These are phyloP conservation scores for Metschnikowia lunata DNA, from an alignment of 805 yeast species.

Conservation along the genomic window DNA sequence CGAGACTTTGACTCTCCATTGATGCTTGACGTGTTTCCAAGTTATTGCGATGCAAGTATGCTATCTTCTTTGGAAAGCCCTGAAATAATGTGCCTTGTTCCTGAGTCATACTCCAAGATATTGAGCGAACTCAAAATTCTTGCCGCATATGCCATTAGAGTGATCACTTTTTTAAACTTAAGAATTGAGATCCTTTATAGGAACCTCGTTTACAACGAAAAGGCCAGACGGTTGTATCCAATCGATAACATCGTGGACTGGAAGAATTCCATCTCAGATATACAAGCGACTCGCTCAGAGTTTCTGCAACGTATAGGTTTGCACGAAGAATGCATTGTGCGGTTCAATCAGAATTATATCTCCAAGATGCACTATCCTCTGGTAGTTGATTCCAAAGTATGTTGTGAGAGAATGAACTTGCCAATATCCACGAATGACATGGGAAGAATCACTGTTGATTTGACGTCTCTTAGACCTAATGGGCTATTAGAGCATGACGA, in stretches of 20 bases:
- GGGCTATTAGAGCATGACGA: slow-evolving; percentile 12
- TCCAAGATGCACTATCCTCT: slow-evolving; percentile 11
- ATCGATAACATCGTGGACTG: slow-evolving; percentile 23
- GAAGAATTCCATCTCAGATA: slow-evolving; percentile 25
- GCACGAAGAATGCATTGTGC: slow-evolving; percentile 24
- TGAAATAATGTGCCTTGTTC: slow-evolving; percentile 9
- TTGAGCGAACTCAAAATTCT: slow-evolving; percentile 17
- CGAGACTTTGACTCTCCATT: slow-evolving; percentile 40
- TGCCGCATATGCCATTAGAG: slow-evolving; percentile 29
- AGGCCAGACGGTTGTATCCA: slow-evolving; percentile 20
- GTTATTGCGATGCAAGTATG: slow-evolving; percentile 22
- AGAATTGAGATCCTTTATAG: slow-evolving; percentile 29
- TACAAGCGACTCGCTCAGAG: slow-evolving; percentile 20
- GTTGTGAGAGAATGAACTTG: neutral
- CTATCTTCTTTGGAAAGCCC: slow-evolving; percentile 21
- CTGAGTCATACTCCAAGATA: slow-evolving; percentile 13
- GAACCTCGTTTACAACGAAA: slow-evolving; percentile 23
- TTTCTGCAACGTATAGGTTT: slow-evolving; percentile 21
- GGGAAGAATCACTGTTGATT: slow-evolving; percentile 7
- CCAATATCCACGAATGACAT: neutral
- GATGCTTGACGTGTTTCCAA: slow-evolving; percentile 32
- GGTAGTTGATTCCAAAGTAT: slow-evolving; percentile 2
- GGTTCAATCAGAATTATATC: slow-evolving; percentile 12
- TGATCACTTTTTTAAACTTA: slow-evolving; percentile 26
- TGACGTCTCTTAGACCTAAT: slow-evolving; percentile 7